Evolutionary conservation across 2,329 filamentous ascomycete genomes (phyloP), one percentile per base, ranked within the genome.

Genomic region (Colletotrichum euphorbiae): DNA sequence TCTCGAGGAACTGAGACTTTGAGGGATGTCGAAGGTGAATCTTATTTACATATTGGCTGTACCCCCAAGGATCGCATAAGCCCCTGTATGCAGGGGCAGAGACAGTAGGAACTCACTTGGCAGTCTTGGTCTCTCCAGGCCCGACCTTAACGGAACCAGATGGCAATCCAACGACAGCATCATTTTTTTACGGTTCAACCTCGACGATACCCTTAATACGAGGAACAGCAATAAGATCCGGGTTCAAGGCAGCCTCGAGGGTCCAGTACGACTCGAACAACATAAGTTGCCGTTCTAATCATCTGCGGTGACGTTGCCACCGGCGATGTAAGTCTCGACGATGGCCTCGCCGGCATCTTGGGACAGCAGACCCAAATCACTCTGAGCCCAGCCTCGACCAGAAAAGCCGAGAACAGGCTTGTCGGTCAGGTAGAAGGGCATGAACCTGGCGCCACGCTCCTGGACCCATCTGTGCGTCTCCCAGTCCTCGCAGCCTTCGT

Each of bases 351-450:
- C 77, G 0, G 75, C 74, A 9, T 67, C 56, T 54, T 69, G 67
- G 48, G 66, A 66, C 1, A 66, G 13, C 9, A 65, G 55, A 7
- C 66, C 66, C 61, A 62, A 66, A 7, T 36, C 12, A 46, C 66
- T 69, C 67, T 68, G 65, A 11, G 38, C 60, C 65, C 65, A 68
- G 19, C 65, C 65, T n/a, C 6, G 7, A 7, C 65, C 65, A 4
- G 65, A 68, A 19, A 43, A 40, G 3, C 65, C 52, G 45, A 64
- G 28, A 3, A 72, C 71, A 0, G 71, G 71, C 3, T 70, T 69
- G 12, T 74, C 74, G 52, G 76, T 73, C 43, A 75, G 74, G 67
- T 80, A 79, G 54, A 79, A 75, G 15, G 80, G 68, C 15, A 80
- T 72, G 57, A 72, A 75, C 56, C 71, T 67, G 4, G 75, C 77